Evolutionary conservation across 306 rosid genomes (phyloP).

Genomic region (Cicer bijugum): DNA sequence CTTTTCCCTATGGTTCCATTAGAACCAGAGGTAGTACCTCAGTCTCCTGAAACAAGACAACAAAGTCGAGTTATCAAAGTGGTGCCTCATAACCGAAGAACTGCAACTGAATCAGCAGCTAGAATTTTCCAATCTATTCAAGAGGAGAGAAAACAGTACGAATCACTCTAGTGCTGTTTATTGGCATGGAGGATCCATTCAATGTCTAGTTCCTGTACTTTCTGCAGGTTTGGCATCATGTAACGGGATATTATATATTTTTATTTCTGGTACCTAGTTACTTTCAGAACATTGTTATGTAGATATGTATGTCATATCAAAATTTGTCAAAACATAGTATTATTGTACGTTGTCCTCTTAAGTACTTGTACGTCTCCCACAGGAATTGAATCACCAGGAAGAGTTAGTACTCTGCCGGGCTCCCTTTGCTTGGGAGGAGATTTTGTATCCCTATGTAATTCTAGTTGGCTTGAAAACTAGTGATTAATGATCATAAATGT

Average conservation of each 20-base stretch:
- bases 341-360: slow-evolving; percentile 8
- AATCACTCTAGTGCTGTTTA: slow-evolving; percentile 41
- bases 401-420: slow-evolving; percentile 2
- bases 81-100: slow-evolving; percentile 83
- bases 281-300: slow-evolving; percentile 42
- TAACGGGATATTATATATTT: slow-evolving; percentile 18
- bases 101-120: slow-evolving; percentile 92
- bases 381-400: slow-evolving; percentile 23
- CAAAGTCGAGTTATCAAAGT: slow-evolving; percentile 75
- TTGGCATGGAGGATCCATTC: slow-evolving; percentile 15
- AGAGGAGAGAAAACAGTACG: slow-evolving; percentile 78
- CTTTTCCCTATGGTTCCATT: slow-evolving; percentile 56
- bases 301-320: slow-evolving; percentile 46
- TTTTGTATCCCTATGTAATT: slow-evolving; percentile 19
- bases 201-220: slow-evolving; percentile 20
- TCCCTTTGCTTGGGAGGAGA: slow-evolving; percentile 19
- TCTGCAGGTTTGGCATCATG: slow-evolving; percentile 37
- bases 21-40: slow-evolving; percentile 54
- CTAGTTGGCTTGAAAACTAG: slow-evolving; percentile 18
- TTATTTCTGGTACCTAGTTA: slow-evolving; percentile 42
- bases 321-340: slow-evolving; percentile 48
- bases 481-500: not conserved
- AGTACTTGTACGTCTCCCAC: not conserved
- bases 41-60: slow-evolving; percentile 52
- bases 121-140: slow-evolving; percentile 91